Percentiles rank a stretch among this genome's conserved stretches.
Evolutionary conservation across 2,329 filamentous ascomycete genomes (phyloP).

Genomic region (Fusarium sp.): DNA sequence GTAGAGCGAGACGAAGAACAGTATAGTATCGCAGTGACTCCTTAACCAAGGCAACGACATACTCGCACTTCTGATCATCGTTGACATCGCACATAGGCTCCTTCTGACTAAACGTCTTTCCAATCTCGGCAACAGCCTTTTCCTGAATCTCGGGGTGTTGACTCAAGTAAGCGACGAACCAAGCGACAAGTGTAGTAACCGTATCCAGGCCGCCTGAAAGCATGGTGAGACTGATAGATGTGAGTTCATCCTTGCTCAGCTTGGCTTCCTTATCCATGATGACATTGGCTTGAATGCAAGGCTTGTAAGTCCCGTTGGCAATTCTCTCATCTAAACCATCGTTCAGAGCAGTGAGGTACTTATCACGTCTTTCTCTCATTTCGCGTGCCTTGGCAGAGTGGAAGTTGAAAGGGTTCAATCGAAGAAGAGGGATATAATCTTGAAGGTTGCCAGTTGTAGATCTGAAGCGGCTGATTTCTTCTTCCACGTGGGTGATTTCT

Average conservation of each 20-base stretch:
- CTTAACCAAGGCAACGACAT: conserved; percentile 70
- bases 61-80: conserved; percentile 72
- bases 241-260: conserved; percentile 71
- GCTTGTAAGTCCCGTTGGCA: conserved; percentile 67
- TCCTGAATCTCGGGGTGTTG: conserved; percentile 71
- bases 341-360: conserved; percentile 68
- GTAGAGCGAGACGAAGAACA: conserved; percentile 71
- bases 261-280: conserved; percentile 72
- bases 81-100: conserved; percentile 68
- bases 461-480: conserved; percentile 68
- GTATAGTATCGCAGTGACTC: conserved; percentile 72
- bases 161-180: conserved; percentile 70
- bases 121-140: conserved; percentile 67
- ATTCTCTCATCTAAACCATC: conserved; percentile 69
- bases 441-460: conserved; percentile 71
- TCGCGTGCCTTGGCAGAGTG: conserved; percentile 69
- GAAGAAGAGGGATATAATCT: conserved; percentile 69
- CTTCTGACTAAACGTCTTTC: conserved; percentile 61
- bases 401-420: conserved; percentile 70
- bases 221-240: conserved; percentile 75
- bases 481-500: conserved; percentile 72
- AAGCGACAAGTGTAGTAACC: conserved; percentile 72
- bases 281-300: conserved; percentile 75
- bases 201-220: conserved; percentile 74
- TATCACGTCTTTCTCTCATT: conserved; percentile 69